phyloP scores from a whole-genome alignment of 2,329 filamentous ascomycete species.

The Fusarium caatingaense region DNA sequence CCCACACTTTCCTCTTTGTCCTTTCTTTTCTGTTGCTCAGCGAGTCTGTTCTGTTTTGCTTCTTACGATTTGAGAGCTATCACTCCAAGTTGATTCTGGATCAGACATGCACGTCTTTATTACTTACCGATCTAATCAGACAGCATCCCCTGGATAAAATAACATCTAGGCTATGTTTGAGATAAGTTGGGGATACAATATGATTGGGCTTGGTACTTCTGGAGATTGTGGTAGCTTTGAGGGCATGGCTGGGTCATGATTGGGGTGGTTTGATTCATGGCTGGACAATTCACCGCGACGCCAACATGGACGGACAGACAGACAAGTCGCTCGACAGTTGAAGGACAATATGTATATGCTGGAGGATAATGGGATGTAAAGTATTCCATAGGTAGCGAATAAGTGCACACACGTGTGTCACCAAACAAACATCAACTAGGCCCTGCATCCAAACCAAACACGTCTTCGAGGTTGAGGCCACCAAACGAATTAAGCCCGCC shows the following conservation, averaged over 20 bases:
- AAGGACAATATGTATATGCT: constrained; percentile 19
- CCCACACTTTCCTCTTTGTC: constrained; percentile 46
- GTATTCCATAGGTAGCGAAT: constrained; percentile 20
- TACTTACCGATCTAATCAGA: constrained; percentile 17
- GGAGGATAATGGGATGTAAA: constrained; percentile 15
- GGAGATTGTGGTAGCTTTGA: not conserved
- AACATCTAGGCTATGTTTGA: not conserved
- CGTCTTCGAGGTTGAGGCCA: constrained; percentile 26
- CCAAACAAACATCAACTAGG: constrained; percentile 1
- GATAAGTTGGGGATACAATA: not conserved
- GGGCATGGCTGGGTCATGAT: constrained; percentile 4
- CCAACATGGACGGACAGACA: constrained; percentile 13
- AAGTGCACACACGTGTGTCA: constrained; percentile 14
- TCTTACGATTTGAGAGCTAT: constrained; percentile 17
- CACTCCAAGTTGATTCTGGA: not conserved
- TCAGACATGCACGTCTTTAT: not conserved
- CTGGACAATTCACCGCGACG: constrained; percentile 6
- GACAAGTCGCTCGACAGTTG: constrained; percentile 31
- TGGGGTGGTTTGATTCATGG: not conserved
- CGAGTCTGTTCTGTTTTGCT: constrained; percentile 25
- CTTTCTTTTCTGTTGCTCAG: constrained; percentile 29
- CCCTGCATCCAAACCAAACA: constrained; percentile 1
- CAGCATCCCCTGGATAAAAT: constrained; percentile 14
- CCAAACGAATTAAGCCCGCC: constrained; percentile 23
- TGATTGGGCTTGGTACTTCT: not conserved